Base-by-base conservation (phyloP, 2,329 filamentous ascomycete species). In the Cercospora berteroae region DNA sequence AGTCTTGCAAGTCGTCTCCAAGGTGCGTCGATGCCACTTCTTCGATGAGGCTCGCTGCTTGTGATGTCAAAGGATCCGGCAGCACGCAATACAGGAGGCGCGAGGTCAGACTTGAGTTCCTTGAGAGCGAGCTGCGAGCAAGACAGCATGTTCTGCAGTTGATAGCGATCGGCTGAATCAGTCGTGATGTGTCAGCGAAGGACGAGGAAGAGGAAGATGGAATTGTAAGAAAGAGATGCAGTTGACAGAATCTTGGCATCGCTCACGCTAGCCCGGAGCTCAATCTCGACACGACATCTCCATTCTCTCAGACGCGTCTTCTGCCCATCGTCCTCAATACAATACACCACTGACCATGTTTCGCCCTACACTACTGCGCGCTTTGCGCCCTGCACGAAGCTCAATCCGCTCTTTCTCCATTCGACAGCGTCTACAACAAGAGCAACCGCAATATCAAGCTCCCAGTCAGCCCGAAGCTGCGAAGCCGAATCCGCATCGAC, bases 401-500 rank as follows among this genome's bases (percentile, higher is more conserved):
- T 12, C 48, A 7, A 5, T 48, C 25, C 64, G 64, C 44, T 13
- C 50, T 2, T 66, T 66, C 50, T 57, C 64, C 13, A 59, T 23
- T 27, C 62, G 52, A n/a, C 66, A 65, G 42, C 42, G n/a, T 33
- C 33, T 39, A 1, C 59, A 27, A 23, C 64, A 67, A 36, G 48
- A 52, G 23, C 65, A 65, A 59, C 63, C 60, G 10, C 69, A 66
- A 55, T 71, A 71, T 27, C 71, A 75, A 70, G 52, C 71, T n/a
- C 74, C 74, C 4, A 61, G 63, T 29, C 66, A 65, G 59, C 64
- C 52, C 9, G 65, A 57, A 33, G 67, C 58, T 23, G 52, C n/a
- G n/a, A 67, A 55, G 31, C 63, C 62, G 20, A 77, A 75, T 65
- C 72, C 74, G 6, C 75, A 77, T 63, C 64, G 86, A 60, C 82